phyloP scores from a whole-genome alignment of 768 basidiomycete genomes.

The Collybia nuda region DNA sequence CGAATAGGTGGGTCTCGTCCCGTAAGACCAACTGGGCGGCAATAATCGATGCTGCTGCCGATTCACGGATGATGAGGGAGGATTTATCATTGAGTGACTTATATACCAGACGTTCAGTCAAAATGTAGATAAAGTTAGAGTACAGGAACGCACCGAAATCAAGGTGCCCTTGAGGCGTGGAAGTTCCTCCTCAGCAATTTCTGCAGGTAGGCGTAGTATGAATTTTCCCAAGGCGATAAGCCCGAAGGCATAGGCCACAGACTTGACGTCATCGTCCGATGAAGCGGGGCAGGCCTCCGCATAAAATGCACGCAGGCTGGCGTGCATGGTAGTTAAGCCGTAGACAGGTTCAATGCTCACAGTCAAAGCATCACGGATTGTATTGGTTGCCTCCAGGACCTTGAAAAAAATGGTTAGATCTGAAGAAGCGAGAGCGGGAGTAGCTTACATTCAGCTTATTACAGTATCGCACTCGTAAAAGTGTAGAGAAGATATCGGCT shows the following conservation, averaged over 20 bases:
- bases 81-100: constrained; percentile 71
- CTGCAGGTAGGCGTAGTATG: constrained; percentile 74
- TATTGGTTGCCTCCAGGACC: constrained; percentile 83
- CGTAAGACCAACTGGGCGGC: constrained; percentile 81
- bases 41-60: constrained; percentile 79
- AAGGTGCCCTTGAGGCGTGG: constrained; percentile 74
- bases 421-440: no score
- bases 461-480: constrained; percentile 74
- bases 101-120: background rate
- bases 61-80: constrained; percentile 80
- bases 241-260: constrained; percentile 77
- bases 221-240: constrained; percentile 84
- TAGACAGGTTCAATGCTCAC: constrained; percentile 79
- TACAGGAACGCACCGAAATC: constrained; percentile 51
- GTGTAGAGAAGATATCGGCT: constrained; percentile 67
- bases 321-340: constrained; percentile 81
- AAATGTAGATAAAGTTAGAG: background rate
- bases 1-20: constrained; percentile 82
- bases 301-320: constrained; percentile 65
- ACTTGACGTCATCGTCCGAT: constrained; percentile 52
- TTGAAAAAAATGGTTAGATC: constrained; percentile 22
- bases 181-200: constrained; percentile 85
- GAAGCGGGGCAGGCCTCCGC: constrained; percentile 42
- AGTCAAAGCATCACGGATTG: constrained; percentile 75
- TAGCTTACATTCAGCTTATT: constrained; percentile 65